Evolutionary conservation across 768 basidiomycete genomes (phyloP).

Genomic region (Mycena latifolia): DNA sequence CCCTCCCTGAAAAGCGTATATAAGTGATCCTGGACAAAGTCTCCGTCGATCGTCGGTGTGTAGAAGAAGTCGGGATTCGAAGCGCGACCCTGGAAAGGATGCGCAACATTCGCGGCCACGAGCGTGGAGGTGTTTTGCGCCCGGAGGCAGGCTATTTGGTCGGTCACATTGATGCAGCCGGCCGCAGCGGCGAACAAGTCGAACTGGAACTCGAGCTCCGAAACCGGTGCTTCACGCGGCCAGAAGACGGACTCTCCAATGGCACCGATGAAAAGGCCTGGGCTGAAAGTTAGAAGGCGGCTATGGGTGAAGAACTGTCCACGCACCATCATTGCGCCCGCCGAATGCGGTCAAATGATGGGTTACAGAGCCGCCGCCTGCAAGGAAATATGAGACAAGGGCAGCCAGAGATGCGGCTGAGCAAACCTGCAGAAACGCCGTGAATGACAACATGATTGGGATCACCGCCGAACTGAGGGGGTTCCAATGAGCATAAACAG

Average conservation of each 20-base stretch:
- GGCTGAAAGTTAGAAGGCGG: constrained; percentile 8
- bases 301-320: constrained; percentile 7
- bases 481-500: constrained; percentile 11
- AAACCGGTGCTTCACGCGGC: constrained; percentile 21
- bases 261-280: constrained; percentile 24
- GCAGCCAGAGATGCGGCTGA: constrained; percentile 5
- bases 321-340: constrained; percentile 26
- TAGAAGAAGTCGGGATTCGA: constrained; percentile 27
- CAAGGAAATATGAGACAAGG: constrained; percentile 18
- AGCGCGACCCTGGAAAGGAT: constrained; percentile 24
- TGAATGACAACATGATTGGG: constrained; percentile 27
- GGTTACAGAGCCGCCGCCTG: constrained; percentile 27
- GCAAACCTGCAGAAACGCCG: constrained; percentile 27
- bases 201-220: constrained; percentile 28
- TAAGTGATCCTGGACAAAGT: constrained; percentile 21
- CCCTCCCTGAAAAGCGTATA: constrained; percentile 26
- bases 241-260: constrained; percentile 27
- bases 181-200: constrained; percentile 29
- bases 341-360: constrained; percentile 26
- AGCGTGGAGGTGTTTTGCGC: constrained; percentile 27
- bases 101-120: constrained; percentile 20
- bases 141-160: constrained; percentile 25
- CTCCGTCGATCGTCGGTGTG: constrained; percentile 28
- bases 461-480: constrained; percentile 23
- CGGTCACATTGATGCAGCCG: constrained; percentile 17